A percentile compares a stretch with the other conserved stretches of the same genome.
Conservation (phyloP, 768 basidiomycete genomes). For the Royoungia palumana region DNA sequence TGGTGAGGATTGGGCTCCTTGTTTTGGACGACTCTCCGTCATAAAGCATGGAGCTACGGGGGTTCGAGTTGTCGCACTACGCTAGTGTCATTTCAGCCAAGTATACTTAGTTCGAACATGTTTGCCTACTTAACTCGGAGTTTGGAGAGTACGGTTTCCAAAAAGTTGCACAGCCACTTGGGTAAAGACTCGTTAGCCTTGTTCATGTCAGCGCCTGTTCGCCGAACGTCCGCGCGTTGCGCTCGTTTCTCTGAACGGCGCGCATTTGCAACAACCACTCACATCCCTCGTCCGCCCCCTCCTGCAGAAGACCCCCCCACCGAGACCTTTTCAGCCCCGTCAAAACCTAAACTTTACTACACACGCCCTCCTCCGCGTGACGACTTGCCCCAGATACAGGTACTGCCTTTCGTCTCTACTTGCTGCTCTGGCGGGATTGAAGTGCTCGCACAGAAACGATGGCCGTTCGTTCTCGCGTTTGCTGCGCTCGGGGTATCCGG, state of each 20-base stretch:
- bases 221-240: constrained; percentile 10
- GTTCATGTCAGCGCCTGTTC: constrained; percentile 17
- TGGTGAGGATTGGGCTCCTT: constrained; percentile 15
- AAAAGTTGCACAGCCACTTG: background rate
- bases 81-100: too few relatives aligned
- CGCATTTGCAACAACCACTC: constrained; percentile 19
- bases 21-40: constrained; percentile 1
- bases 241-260: constrained; percentile 8
- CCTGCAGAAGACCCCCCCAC: constrained; percentile 26
- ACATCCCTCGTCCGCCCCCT: constrained; percentile 27
- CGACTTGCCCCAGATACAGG: constrained; percentile 44
- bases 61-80: too few relatives aligned
- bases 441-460: constrained; percentile 34
- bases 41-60: too few relatives aligned
- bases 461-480: constrained; percentile 56
- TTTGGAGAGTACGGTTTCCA: too few relatives aligned
- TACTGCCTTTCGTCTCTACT: constrained; percentile 12
- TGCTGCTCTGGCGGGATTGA: background rate
- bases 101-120: too few relatives aligned
- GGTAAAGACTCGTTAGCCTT: constrained; percentile 11
- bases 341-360: constrained; percentile 46
- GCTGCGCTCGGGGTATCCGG: constrained; percentile 51
- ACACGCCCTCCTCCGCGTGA: constrained; percentile 34
- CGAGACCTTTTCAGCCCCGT: constrained; percentile 43
- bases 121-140: too few relatives aligned